phyloP scores from a whole-genome alignment of 2,329 filamentous ascomycete genomes.

The Alternaria atra region DNA sequence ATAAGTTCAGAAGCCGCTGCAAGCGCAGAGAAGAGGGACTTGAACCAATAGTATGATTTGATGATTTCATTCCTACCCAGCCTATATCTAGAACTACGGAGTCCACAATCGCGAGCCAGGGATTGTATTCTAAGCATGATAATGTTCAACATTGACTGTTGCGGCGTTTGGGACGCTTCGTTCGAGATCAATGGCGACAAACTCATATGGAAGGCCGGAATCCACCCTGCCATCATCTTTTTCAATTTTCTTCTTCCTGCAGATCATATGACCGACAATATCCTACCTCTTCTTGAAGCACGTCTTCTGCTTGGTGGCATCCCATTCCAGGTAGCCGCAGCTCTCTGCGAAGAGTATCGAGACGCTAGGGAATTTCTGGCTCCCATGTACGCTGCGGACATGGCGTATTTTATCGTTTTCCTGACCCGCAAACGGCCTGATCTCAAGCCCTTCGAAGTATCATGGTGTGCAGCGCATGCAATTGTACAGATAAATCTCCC shows the following conservation, averaged over 20 bases:
- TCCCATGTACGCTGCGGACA: neutral
- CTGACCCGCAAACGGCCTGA: neutral
- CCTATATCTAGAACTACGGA: neutral
- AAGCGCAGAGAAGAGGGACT: neutral
- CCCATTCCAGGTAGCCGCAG: neutral
- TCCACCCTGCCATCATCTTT: neutral
- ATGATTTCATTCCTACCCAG: neutral
- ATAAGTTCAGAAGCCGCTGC: neutral
- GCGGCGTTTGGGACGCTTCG: neutral
- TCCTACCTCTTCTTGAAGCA: neutral
- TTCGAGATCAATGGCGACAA: neutral
- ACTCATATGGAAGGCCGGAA: neutral
- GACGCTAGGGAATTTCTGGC: neutral
- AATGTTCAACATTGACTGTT: neutral
- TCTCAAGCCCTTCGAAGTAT: neutral
- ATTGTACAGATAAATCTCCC: neutral
- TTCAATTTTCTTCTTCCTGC: neutral
- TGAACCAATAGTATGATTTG: neutral
- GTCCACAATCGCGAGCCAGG: neutral
- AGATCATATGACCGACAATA: neutral
- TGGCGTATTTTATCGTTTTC: neutral
- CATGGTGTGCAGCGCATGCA: neutral
- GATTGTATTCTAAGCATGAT: neutral
- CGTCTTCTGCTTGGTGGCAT: neutral
- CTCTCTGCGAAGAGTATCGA: neutral